phyloP scores from a whole-genome alignment of 2,329 filamentous ascomycete species.

The Scedosporium apiospermum region DNA sequence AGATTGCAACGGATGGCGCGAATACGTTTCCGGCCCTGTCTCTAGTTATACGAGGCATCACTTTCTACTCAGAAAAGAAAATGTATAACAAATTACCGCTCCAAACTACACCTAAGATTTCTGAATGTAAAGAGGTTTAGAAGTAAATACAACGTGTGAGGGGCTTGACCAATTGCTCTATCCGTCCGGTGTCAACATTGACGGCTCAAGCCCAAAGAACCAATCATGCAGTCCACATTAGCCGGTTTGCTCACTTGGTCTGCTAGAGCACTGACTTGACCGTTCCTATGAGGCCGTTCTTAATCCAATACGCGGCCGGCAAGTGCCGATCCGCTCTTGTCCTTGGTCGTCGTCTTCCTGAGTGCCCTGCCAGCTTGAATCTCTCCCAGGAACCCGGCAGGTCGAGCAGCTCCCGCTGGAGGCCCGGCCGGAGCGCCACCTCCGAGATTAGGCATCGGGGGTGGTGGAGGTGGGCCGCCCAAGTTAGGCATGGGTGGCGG shows the following conservation, averaged over 20 bases:
- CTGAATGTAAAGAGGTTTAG: not conserved
- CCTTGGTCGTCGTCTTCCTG: slow-evolving; percentile 83
- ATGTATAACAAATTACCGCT: not conserved
- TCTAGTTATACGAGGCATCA: too few relatives aligned
- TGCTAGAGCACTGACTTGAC: not conserved
- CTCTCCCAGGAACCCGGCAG: slow-evolving; percentile 63
- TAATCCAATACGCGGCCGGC: slow-evolving; percentile 66
- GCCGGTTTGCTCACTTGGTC: not conserved
- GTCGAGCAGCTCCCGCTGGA: slow-evolving; percentile 37
- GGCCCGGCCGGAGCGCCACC: slow-evolving; percentile 31
- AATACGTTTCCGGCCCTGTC: too few relatives aligned
- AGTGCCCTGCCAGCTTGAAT: slow-evolving; percentile 73
- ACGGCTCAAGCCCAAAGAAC: not conserved
- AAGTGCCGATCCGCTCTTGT: slow-evolving; percentile 62
- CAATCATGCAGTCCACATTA: not conserved
- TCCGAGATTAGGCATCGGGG: slow-evolving; percentile 1
- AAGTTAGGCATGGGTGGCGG: slow-evolving; percentile 26
- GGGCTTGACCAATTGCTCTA: not conserved
- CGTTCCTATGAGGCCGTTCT: slow-evolving; percentile 6
- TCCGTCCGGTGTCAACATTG: not conserved
- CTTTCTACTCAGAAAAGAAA: too few relatives aligned
- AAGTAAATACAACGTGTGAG: not conserved
- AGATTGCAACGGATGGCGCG: too few relatives aligned
- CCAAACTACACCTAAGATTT: not conserved
- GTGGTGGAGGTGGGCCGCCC: slow-evolving; percentile 23